Evolutionary conservation across 345 rosid genomes (phyloP).

Genomic region (Hibiscus syriacus): DNA sequence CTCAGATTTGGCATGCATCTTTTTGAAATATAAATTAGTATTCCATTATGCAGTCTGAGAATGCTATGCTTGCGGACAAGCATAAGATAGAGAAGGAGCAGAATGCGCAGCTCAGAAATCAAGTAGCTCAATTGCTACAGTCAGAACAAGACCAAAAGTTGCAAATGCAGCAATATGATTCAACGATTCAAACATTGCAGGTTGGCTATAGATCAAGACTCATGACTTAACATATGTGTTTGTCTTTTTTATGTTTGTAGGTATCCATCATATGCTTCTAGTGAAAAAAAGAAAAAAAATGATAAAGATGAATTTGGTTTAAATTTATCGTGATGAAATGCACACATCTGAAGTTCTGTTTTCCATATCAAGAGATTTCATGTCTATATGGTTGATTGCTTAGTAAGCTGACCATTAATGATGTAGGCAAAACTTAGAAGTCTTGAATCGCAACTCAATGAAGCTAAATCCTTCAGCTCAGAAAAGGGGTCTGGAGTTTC

Average conservation of each 20-base stretch:
- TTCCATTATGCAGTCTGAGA: slow-evolving; percentile 70
- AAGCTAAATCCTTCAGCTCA: slow-evolving; percentile 34
- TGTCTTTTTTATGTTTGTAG: background rate
- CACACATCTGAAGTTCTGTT: slow-evolving; percentile 2
- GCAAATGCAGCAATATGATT: slow-evolving; percentile 65
- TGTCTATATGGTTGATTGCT: slow-evolving; percentile 7
- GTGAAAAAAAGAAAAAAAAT: background rate
- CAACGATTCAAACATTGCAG: slow-evolving; percentile 68
- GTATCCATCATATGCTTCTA: background rate
- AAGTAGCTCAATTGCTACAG: slow-evolving; percentile 70
- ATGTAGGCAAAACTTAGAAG: slow-evolving; percentile 58
- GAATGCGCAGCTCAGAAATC: slow-evolving; percentile 79
- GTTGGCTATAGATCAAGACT: slow-evolving; percentile 30
- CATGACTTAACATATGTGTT: background rate
- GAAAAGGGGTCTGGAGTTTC: slow-evolving; percentile 33
- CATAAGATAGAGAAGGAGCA: slow-evolving; percentile 85
- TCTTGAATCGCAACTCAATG: slow-evolving; percentile 61
- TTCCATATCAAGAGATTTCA: slow-evolving; percentile 3
- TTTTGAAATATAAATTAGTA: slow-evolving; percentile 10
- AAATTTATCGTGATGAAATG: background rate
- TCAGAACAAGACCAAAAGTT: slow-evolving; percentile 73
- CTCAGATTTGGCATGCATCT: slow-evolving; percentile 6
- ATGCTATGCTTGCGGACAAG: slow-evolving; percentile 67
- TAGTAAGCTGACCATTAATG: slow-evolving; percentile 13
- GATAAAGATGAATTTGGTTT: background rate